phyloP scores from a whole-genome alignment of 176 grass and related monocot species.

The Sorghum bicolor region DNA sequence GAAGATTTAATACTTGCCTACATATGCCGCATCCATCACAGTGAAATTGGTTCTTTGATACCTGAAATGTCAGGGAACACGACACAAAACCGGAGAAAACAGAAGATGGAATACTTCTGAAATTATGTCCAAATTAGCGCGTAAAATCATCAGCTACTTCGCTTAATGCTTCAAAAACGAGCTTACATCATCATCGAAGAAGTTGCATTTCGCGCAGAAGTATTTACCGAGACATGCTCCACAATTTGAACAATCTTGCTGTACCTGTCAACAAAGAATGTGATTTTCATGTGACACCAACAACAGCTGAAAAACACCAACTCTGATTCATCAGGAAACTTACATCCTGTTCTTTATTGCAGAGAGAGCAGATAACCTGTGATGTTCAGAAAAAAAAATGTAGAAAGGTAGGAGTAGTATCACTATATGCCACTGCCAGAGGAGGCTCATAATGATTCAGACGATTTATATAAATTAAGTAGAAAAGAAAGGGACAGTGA shows the following conservation, averaged over 20 bases:
- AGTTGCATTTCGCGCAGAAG: conserved; percentile 69
- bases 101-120: not conserved
- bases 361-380: conserved; percentile 83
- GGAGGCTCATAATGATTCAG: not conserved
- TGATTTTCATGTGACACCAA: too few relatives aligned
- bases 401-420: not conserved
- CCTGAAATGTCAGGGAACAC: conserved; percentile 34
- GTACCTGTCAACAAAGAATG: not conserved
- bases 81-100: not conserved
- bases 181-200: conserved; percentile 79
- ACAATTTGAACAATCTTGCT: conserved; percentile 61
- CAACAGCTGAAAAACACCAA: not conserved
- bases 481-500: not conserved
- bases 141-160: not conserved
- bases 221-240: conserved; percentile 65
- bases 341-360: conserved; percentile 78
- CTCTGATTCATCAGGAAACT: not conserved
- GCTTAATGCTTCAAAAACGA: not conserved
- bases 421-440: not conserved
- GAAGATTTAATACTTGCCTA: conserved; percentile 32
- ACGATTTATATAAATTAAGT: not conserved
- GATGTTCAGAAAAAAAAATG: not conserved
- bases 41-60: conserved; percentile 68
- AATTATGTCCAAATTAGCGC: not conserved
- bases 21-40: conserved; percentile 76